Percentiles rank a stretch among this genome's conserved stretches.
Conservation (phyloP, 192 early-diverging fungal species). For the Coemansia sp. region DNA sequence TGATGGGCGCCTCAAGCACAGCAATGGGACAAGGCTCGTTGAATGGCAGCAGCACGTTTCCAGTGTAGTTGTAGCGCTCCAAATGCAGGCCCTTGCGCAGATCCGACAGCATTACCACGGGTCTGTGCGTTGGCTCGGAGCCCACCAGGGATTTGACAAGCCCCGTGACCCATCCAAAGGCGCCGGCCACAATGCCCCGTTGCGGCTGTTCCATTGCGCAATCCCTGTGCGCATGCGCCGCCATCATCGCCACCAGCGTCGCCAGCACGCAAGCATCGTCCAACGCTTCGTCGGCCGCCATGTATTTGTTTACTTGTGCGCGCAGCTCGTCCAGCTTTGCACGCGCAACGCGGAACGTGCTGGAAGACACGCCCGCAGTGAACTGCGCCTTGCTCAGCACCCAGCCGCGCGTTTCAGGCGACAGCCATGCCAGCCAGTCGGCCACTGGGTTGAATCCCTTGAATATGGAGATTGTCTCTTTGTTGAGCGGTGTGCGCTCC, state of each 20-base stretch:
- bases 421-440: conserved; percentile 53
- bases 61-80: conserved; percentile 33
- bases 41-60: conserved; percentile 46
- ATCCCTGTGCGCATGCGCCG: conserved; percentile 38
- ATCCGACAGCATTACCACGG: conserved; percentile 19
- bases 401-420: conserved; percentile 34
- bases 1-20: conserved; percentile 28
- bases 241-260: conserved; percentile 39
- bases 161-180: neutral
- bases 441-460: conserved; percentile 29
- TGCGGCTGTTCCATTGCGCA: conserved; percentile 9
- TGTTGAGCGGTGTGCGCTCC: conserved; percentile 28
- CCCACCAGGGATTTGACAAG: conserved; percentile 2
- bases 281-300: neutral
- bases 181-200: neutral
- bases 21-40: conserved; percentile 30
- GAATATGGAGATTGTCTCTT: conserved; percentile 24
- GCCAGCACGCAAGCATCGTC: conserved; percentile 31
- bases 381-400: conserved; percentile 36
- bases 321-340: conserved; percentile 14
- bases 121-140: conserved; percentile 1
- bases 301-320: conserved; percentile 9
- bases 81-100: conserved; percentile 39
- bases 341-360: conserved; percentile 39
- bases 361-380: conserved; percentile 23